Evolutionary conservation across 345 rosid genomes (phyloP).

Genomic region (Salix koriyanagi): DNA sequence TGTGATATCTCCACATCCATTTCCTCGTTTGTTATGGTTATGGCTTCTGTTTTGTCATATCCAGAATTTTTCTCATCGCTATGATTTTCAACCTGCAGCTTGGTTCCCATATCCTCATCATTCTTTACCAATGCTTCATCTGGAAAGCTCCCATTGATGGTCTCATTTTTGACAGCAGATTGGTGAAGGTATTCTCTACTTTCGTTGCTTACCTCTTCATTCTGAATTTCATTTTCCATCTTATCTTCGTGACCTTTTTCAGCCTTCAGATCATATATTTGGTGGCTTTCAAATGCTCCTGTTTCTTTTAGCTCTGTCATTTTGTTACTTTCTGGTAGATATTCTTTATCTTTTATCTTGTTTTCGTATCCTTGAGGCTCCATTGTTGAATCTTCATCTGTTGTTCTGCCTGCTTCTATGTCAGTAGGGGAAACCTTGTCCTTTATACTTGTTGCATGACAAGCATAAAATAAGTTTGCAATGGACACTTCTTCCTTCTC

Average conservation of each 20-base stretch:
- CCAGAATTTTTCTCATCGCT: constrained; percentile 15
- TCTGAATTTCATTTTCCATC: constrained; percentile 11
- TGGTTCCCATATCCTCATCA: constrained; percentile 2
- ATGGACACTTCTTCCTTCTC: too few relatives aligned
- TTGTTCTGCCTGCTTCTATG: too few relatives aligned
- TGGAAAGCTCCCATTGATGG: constrained; percentile 16
- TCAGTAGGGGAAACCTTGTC: too few relatives aligned
- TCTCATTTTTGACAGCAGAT: constrained; percentile 20
- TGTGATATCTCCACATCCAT: background rate
- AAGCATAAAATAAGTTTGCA: too few relatives aligned
- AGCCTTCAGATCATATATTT: constrained; percentile 18
- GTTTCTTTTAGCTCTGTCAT: too few relatives aligned
- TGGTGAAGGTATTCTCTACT: constrained; percentile 19
- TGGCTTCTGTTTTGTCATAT: constrained; percentile 23
- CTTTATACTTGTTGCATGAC: too few relatives aligned
- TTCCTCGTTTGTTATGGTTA: constrained; percentile 31
- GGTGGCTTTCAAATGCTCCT: constrained; percentile 7
- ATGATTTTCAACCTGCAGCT: constrained; percentile 1
- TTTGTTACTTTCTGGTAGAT: too few relatives aligned
- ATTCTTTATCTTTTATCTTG: too few relatives aligned
- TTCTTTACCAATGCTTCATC: constrained; percentile 15
- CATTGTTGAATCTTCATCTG: too few relatives aligned
- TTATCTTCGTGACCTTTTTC: constrained; percentile 18
- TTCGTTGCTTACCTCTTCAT: constrained; percentile 33
- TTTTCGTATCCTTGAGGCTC: too few relatives aligned